Percentiles rank a stretch among this genome's conserved stretches.
Conservation (phyloP, 2,329 filamentous ascomycete genomes). For the Teratosphaeria viscida region DNA sequence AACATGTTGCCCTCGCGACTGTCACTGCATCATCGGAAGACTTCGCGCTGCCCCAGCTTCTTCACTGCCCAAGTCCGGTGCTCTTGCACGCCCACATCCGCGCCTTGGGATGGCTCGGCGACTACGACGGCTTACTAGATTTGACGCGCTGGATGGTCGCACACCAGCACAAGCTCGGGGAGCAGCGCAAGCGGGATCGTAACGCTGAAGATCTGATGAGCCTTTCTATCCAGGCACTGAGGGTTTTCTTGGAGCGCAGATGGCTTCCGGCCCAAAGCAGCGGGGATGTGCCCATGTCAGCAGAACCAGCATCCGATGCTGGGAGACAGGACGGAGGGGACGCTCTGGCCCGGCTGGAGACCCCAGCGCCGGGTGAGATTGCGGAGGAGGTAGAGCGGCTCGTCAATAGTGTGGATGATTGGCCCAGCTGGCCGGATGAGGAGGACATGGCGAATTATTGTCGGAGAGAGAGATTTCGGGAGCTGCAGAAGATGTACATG, state of each 20-base stretch:
- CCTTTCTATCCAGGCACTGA: slow-evolving; percentile 28
- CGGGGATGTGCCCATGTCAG: background rate
- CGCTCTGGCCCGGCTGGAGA: slow-evolving; percentile 7
- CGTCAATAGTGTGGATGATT: slow-evolving; percentile 27
- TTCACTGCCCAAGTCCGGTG: slow-evolving; percentile 36
- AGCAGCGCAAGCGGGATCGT: slow-evolving; percentile 16
- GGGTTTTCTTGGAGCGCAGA: slow-evolving; percentile 32
- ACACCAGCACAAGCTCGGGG: slow-evolving; percentile 31
- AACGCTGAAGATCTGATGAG: slow-evolving; percentile 25
- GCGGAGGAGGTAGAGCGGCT: slow-evolving; percentile 12
- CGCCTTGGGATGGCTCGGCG: slow-evolving; percentile 50
- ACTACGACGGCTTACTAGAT: slow-evolving; percentile 47
- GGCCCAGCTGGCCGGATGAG: slow-evolving; percentile 35
- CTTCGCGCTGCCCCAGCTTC: slow-evolving; percentile 15
- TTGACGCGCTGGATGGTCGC: slow-evolving; percentile 50
- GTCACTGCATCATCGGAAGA: background rate
- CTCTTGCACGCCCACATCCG: slow-evolving; percentile 52
- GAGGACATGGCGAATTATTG: slow-evolving; percentile 29
- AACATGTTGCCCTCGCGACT: background rate
- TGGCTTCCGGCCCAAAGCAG: slow-evolving; percentile 9
- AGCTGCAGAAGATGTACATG: background rate
- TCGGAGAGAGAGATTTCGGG: slow-evolving; percentile 1
- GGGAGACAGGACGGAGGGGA: background rate
- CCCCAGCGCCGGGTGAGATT: slow-evolving; percentile 8
- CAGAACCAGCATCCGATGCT: background rate